These are phyloP conservation scores for Eimeria maxima DNA, from an alignment of 169 alveolate species.

Conservation along the genomic window DNA sequence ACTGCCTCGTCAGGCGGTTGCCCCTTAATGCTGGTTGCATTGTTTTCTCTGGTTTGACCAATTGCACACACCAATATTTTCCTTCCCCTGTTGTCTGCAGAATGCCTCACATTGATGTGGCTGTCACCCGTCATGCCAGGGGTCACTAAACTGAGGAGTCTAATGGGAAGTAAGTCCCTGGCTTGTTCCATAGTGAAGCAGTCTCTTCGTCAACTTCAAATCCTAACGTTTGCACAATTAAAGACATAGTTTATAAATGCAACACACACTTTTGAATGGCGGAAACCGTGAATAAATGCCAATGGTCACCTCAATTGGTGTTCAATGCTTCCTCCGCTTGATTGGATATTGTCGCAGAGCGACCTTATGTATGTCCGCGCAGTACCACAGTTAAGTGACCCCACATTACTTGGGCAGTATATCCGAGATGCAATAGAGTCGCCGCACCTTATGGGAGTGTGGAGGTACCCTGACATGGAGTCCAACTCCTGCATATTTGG, in stretches of 20 bases:
- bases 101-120: conserved; percentile 24
- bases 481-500: conserved; percentile 57
- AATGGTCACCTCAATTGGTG: background rate
- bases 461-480: conserved; percentile 28
- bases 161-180: conserved; percentile 54
- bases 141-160: background rate
- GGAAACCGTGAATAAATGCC: background rate
- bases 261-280: background rate
- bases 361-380: background rate
- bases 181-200: background rate
- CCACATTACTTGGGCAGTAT: background rate
- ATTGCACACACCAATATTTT: background rate
- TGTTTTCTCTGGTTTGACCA: background rate
- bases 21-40: background rate
- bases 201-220: background rate
- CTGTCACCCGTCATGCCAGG: conserved; percentile 49
- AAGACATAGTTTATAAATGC: background rate
- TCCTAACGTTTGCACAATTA: background rate
- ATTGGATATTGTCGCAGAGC: background rate
- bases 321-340: background rate
- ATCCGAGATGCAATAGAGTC: conserved; percentile 21
- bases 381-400: conserved; percentile 25
- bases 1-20: background rate
- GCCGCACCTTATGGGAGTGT: background rate
- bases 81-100: conserved; percentile 14